Conservation (phyloP, 345 rosid species). For the Camelina sativa region DNA sequence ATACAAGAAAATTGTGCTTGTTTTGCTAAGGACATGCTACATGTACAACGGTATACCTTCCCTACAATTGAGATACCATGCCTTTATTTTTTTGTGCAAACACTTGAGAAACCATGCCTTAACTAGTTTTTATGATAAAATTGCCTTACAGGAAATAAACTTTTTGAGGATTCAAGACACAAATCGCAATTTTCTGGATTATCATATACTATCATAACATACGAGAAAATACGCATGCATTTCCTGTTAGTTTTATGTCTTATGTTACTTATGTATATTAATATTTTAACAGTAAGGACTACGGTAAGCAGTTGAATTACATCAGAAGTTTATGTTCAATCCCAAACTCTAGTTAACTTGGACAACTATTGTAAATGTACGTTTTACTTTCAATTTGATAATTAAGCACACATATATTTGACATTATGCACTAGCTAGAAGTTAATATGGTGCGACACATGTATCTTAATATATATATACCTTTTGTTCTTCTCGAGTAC, state of each 20-base stretch:
- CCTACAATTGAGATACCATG: background rate
- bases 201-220: background rate
- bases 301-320: slow-evolving; percentile 1
- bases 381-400: slow-evolving; percentile 5
- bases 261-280: background rate
- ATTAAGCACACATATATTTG: background rate
- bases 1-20: slow-evolving; percentile 1
- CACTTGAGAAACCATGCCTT: background rate
- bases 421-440: background rate
- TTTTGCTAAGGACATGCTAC: background rate
- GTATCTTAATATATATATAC: slow-evolving; percentile 44
- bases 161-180: background rate
- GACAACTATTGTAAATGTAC: background rate
- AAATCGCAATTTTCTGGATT: background rate
- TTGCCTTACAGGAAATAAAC: background rate
- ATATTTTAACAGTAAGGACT: background rate
- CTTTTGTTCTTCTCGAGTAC: slow-evolving; percentile 79
- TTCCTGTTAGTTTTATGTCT: background rate
- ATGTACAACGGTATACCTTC: background rate
- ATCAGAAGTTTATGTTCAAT: background rate
- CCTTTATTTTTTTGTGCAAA: background rate
- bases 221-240: slow-evolving; percentile 19
- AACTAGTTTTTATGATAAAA: background rate
- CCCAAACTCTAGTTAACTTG: slow-evolving; percentile 14
- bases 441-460: background rate